Evolutionary conservation across 495 filamentous ascomycete genomes (phyloP), one percentile per base, ranked within the genome.

Genomic region (Aspergillus kassunensis): DNA sequence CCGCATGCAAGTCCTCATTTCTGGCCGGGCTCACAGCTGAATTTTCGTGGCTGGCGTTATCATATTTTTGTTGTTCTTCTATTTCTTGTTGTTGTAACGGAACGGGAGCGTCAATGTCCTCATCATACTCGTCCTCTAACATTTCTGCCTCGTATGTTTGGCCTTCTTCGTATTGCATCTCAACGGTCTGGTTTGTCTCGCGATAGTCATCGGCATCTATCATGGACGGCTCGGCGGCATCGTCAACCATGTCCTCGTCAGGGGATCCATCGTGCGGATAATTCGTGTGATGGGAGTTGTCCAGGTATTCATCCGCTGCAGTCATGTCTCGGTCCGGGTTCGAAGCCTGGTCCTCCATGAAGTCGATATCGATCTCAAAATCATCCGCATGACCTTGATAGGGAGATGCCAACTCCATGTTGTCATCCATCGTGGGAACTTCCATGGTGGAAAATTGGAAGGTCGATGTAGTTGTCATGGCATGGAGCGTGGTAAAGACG

Each of bases 321-420:
- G 83, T 82, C 60, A 81, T 78, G 54, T 89, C 85, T 54, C 81
- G 80, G 52, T 88, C 83, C 34, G 70, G 67, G 44, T 73, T 71
- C 12, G 68, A 69, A 31, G 57, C 62, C 24, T 79, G 71, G 35
- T 75, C 79, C 47, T 77, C 71, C 61, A 80, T 78, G 15, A 86
- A 69, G 61, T 91, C 86, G 55, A 90, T 73, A 55, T 90, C 86
- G 56, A 90, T 86, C 49, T 90, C 87, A 47, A 88, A 85, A 55
- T 88, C 84, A 60, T 89, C 84, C 35, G 74, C 79, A 34, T 70
- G 67, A 2, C 68, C 73, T 13, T 67, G 62, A 33, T 74, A 74
- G 23, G 73, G 73, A 35, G 74, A 75, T 15, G 69, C 75, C 65
- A 80, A 74, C 51, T 79, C 80, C 80, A 85, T 84, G 41, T 65